Evolutionary conservation across 306 rosid species (phyloP).

Genomic region (Vigna nakashimae): DNA sequence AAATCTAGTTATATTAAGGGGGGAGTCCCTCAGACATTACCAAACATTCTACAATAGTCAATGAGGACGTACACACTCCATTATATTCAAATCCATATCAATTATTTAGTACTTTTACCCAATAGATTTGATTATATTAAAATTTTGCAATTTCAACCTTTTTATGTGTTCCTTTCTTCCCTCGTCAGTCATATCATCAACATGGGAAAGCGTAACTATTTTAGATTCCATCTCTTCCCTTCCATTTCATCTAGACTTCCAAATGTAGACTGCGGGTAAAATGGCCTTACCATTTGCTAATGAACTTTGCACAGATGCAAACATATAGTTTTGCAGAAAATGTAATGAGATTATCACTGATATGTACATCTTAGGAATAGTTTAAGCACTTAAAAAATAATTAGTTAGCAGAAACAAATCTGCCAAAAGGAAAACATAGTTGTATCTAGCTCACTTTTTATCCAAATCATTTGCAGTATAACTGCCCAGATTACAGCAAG

Average conservation of each 20-base stretch:
- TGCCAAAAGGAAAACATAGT: constrained; percentile 1
- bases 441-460: neutral
- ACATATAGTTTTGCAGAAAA: constrained; percentile 27
- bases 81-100: too few species aligned
- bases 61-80: too few species aligned
- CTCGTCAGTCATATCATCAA: constrained; percentile 7
- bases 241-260: constrained; percentile 16
- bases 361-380: constrained; percentile 7
- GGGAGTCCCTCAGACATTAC: too few species aligned
- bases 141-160: constrained; percentile 13
- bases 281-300: neutral
- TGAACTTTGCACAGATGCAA: constrained; percentile 9
- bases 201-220: neutral
- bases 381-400: constrained; percentile 26
- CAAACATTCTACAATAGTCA: too few species aligned
- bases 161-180: constrained; percentile 24
- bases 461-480: constrained; percentile 33
- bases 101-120: neutral
- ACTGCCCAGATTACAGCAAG: constrained; percentile 23
- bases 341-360: constrained; percentile 1
- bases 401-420: constrained; percentile 15
- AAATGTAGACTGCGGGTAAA: neutral
- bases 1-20: too few species aligned
- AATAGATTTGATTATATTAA: constrained; percentile 5
- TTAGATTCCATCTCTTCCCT: constrained; percentile 2